phyloP scores from a whole-genome alignment of 805 yeast genomes.

The Wickerhamomyces mucosus region DNA sequence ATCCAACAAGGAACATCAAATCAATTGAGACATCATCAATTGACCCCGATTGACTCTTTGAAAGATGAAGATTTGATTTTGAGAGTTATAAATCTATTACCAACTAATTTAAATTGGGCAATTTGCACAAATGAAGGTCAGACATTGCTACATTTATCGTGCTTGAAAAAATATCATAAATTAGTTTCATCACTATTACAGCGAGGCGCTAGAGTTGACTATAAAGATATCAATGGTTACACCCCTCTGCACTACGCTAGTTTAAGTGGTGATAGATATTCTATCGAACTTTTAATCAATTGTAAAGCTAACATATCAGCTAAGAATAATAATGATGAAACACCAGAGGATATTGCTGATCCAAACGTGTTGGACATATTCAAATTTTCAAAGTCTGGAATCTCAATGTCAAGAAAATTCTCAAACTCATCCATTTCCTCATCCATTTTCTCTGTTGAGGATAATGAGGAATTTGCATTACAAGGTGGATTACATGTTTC shows the following conservation, averaged over 20 bases:
- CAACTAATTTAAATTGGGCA: constrained; percentile 67
- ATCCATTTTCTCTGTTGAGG: constrained; percentile 24
- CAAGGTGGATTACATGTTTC: constrained; percentile 23
- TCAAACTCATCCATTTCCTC: constrained; percentile 18
- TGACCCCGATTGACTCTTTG: background rate
- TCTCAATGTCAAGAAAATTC: constrained; percentile 14
- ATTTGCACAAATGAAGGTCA: constrained; percentile 79
- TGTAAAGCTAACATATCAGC: constrained; percentile 53
- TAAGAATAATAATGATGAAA: constrained; percentile 41
- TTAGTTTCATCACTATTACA: constrained; percentile 56
- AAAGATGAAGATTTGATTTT: constrained; percentile 31
- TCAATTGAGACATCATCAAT: background rate
- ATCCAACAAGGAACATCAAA: constrained; percentile 5
- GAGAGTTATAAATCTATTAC: constrained; percentile 52
- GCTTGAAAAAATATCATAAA: constrained; percentile 58
- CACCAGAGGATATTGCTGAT: constrained; percentile 33
- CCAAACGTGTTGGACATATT: constrained; percentile 24
- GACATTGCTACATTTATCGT: constrained; percentile 78
- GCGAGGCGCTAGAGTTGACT: constrained; percentile 59
- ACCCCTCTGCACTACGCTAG: constrained; percentile 88
- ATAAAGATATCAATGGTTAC: constrained; percentile 68
- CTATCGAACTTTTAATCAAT: constrained; percentile 50
- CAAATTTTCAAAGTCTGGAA: constrained; percentile 8
- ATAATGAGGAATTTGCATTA: constrained; percentile 16
- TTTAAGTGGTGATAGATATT: constrained; percentile 58